Evolutionary conservation across 148 eudicot species (phyloP).

Genomic region (Chenopodium album): DNA sequence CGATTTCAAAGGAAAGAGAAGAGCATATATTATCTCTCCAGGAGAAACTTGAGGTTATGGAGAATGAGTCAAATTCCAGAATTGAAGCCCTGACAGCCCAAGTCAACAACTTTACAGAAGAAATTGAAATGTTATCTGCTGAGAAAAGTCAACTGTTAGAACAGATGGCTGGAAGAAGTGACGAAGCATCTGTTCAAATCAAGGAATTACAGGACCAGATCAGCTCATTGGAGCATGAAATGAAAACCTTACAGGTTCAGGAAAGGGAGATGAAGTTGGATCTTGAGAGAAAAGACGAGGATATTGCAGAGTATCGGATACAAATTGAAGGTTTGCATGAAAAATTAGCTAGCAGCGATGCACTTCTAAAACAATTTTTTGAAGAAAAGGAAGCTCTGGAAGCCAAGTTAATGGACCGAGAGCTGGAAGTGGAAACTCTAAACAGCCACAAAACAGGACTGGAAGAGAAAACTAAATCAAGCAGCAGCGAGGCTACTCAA

Average conservation of each 20-base stretch:
- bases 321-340: constrained; percentile 52
- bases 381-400: constrained; percentile 48
- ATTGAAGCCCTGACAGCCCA: constrained; percentile 43
- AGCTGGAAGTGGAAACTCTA: constrained; percentile 45
- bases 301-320: constrained; percentile 44
- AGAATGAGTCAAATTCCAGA: constrained; percentile 40
- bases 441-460: constrained; percentile 38
- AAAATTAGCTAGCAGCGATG: constrained; percentile 39
- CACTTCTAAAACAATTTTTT: constrained; percentile 34
- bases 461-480: constrained; percentile 39
- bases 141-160: constrained; percentile 51
- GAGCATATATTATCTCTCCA: constrained; percentile 42
- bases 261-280: constrained; percentile 50
- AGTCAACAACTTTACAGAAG: constrained; percentile 31
- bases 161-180: constrained; percentile 31
- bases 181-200: constrained; percentile 44
- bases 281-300: constrained; percentile 50
- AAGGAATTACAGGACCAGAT: constrained; percentile 44
- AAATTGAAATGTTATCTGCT: constrained; percentile 37
- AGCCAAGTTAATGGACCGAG: constrained; percentile 41
- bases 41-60: constrained; percentile 38
- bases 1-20: constrained; percentile 42
- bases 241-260: constrained; percentile 40
- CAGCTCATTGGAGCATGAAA: constrained; percentile 47
- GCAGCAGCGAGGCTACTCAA: constrained; percentile 25